Percentiles rank a stretch among this genome's conserved stretches.
Conservation (phyloP, 2,329 filamentous ascomycete species). For the Pleochaeta shiraiana region DNA sequence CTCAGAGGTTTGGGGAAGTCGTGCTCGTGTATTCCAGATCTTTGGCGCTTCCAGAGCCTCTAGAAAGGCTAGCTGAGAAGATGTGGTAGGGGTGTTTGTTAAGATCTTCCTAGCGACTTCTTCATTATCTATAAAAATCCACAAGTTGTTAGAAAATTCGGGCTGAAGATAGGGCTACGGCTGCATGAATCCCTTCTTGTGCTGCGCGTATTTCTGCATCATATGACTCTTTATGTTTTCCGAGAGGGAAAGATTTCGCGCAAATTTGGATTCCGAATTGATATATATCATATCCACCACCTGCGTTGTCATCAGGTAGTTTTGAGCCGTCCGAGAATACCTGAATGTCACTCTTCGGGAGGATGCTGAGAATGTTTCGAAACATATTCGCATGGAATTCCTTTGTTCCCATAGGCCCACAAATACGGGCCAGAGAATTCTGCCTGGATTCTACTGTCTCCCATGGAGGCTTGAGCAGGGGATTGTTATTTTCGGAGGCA, state of each 20-base stretch:
- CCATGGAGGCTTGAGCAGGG: neutral
- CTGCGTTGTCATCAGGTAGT: neutral
- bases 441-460: neutral
- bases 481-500: neutral
- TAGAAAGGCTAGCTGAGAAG: neutral
- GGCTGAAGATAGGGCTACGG: neutral
- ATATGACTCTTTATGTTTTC: neutral
- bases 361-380: neutral
- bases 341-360: neutral
- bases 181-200: neutral
- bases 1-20: neutral
- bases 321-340: too few relatives aligned
- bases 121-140: neutral
- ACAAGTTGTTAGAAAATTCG: neutral
- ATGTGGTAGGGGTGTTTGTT: neutral
- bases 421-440: too few relatives aligned
- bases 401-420: neutral
- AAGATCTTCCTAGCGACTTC: neutral
- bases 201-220: neutral
- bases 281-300: neutral
- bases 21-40: neutral
- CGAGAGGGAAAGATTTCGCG: neutral
- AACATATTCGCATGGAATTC: neutral
- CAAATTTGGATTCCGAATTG: neutral
- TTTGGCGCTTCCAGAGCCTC: neutral